Evolutionary conservation across 768 basidiomycete species (phyloP).

Genomic region (Boletus vinaceobasis): DNA sequence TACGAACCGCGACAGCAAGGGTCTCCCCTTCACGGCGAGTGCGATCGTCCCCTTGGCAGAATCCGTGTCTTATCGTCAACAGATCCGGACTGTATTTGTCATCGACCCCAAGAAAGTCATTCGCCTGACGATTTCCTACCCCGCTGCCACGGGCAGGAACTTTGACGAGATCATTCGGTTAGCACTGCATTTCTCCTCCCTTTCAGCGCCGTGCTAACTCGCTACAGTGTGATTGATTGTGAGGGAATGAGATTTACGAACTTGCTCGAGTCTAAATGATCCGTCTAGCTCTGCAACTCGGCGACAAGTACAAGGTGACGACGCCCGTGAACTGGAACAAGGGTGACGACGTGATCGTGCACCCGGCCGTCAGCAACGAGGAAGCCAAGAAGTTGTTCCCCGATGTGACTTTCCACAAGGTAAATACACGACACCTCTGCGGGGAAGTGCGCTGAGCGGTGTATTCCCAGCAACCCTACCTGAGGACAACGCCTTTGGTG

Average conservation of each 20-base stretch:
- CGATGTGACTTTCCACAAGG: slow-evolving; percentile 74
- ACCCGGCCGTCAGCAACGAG: slow-evolving; percentile 76
- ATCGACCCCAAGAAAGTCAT: slow-evolving; percentile 97
- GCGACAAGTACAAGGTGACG: slow-evolving; percentile 79
- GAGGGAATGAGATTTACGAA: slow-evolving; percentile 33
- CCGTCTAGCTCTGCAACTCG: slow-evolving; percentile 73
- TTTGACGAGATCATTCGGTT: slow-evolving; percentile 70
- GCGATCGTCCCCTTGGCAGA: background rate
- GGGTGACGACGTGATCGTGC: slow-evolving; percentile 92
- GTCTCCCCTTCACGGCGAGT: slow-evolving; percentile 86
- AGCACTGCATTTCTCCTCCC: slow-evolving; percentile 3
- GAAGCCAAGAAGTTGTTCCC: slow-evolving; percentile 94
- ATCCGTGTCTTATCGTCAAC: background rate
- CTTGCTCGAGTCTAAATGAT: slow-evolving; percentile 25
- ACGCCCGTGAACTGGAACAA: slow-evolving; percentile 96
- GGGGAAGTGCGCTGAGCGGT: background rate
- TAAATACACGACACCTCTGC: slow-evolving; percentile 29
- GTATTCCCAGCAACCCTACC: slow-evolving; percentile 61
- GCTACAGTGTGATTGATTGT: slow-evolving; percentile 69
- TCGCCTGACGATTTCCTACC: slow-evolving; percentile 86
- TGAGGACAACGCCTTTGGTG: slow-evolving; percentile 71
- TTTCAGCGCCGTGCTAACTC: slow-evolving; percentile 3
- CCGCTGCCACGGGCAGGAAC: slow-evolving; percentile 94
- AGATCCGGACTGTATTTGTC: slow-evolving; percentile 95
- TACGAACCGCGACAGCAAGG: slow-evolving; percentile 82